A percentile compares a stretch with the other conserved stretches of the same genome.
Conservation (phyloP, 1,284 basidiomycete species). For the Pholiota adiposa region DNA sequence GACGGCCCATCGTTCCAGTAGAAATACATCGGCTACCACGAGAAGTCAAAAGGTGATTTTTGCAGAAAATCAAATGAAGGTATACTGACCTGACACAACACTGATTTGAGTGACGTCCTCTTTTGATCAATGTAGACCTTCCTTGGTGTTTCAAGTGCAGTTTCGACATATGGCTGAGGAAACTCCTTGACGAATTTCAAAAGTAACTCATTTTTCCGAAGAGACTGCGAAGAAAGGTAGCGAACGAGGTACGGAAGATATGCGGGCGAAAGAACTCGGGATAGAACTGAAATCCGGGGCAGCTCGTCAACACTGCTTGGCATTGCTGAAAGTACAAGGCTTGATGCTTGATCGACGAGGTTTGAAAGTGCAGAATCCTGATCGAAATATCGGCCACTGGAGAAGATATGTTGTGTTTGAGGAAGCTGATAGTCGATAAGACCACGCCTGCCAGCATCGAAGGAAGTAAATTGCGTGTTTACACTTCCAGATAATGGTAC, state of each 20-base stretch:
- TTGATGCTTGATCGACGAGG: conserved; percentile 42
- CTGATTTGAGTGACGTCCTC: conserved; percentile 37
- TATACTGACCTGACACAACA: conserved; percentile 46
- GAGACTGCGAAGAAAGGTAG: conserved; percentile 12
- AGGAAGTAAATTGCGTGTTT: conserved; percentile 21
- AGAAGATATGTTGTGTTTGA: conserved; percentile 5
- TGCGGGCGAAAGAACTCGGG: conserved; percentile 40
- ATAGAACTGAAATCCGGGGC: conserved; percentile 45
- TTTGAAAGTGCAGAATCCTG: conserved; percentile 52
- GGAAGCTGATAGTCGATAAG: conserved; percentile 21
- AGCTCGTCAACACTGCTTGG: conserved; percentile 21
- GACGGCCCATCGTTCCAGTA: conserved; percentile 29
- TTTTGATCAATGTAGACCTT: conserved; percentile 27
- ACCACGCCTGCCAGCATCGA: conserved; percentile 44
- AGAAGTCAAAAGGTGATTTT: conserved; percentile 23
- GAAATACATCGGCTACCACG: conserved; percentile 41
- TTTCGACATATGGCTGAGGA: conserved; percentile 18
- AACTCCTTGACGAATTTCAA: conserved; percentile 18
- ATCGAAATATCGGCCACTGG: conserved; percentile 43
- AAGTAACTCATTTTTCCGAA: not conserved
- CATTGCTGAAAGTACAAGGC: conserved; percentile 26
- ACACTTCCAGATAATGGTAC: not conserved
- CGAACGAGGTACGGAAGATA: conserved; percentile 41
- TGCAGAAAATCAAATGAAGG: conserved; percentile 13
- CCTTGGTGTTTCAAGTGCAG: conserved; percentile 29